Evolutionary conservation across 2,329 filamentous ascomycete genomes (phyloP).

Genomic region (Leptographium lundbergii): DNA sequence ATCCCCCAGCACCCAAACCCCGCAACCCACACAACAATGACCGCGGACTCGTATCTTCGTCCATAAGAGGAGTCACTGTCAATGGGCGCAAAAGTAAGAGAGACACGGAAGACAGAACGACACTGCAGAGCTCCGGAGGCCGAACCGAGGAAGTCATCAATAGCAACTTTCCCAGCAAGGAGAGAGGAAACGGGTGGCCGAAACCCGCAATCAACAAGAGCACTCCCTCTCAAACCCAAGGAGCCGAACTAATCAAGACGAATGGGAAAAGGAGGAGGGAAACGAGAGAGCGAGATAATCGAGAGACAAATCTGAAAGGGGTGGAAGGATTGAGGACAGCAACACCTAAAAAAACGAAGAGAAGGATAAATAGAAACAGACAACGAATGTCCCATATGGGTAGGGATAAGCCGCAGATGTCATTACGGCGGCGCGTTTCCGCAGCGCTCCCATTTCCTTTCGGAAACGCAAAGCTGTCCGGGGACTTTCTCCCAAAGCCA

Average conservation of each 20-base stretch:
- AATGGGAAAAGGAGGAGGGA: background rate
- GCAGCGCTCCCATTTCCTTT: constrained; percentile 37
- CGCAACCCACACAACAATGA: constrained; percentile 13
- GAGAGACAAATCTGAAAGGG: background rate
- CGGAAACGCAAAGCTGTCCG: constrained; percentile 50
- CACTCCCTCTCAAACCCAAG: constrained; percentile 7
- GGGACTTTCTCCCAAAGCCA: constrained; percentile 99
- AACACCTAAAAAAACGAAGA: background rate
- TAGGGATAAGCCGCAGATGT: constrained; percentile 80
- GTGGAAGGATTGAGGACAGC: background rate
- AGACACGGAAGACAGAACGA: background rate
- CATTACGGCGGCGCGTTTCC: constrained; percentile 99
- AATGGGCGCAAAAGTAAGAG: background rate
- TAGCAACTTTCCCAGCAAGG: background rate
- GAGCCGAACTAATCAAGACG: background rate
- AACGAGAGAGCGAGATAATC: background rate
- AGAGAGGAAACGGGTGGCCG: background rate
- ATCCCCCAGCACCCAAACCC: constrained; percentile 10
- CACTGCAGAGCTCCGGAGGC: background rate
- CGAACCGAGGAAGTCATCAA: background rate
- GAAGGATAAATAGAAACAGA: background rate
- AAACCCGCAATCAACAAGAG: constrained; percentile 1
- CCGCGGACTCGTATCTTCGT: constrained; percentile 86
- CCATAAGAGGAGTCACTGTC: constrained; percentile 29
- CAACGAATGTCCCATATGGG: constrained; percentile 20